Conservation (phyloP, 371 early-diverging fungal genomes). For the Nematocida sp. region DNA sequence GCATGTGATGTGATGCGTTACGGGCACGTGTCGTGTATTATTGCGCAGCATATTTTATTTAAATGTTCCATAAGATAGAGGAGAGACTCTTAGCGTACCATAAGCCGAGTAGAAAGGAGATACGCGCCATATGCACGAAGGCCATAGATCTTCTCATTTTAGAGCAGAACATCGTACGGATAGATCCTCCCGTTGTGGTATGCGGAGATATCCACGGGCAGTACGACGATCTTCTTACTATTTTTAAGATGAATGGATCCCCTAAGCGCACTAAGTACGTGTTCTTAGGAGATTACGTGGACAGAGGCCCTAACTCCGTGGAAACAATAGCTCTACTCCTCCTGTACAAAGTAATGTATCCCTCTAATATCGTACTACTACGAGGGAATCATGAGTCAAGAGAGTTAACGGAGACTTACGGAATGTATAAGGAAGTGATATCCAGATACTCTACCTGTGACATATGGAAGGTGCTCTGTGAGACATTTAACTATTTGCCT, state of each 20-base stretch:
- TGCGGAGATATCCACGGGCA: slow-evolving; percentile 99
- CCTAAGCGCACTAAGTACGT: slow-evolving; percentile 68
- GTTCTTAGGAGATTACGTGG: slow-evolving; percentile 67
- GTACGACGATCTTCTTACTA: slow-evolving; percentile 89
- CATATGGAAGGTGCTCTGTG: slow-evolving; percentile 61
- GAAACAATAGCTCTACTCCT: slow-evolving; percentile 63
- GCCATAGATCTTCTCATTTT: slow-evolving; percentile 58
- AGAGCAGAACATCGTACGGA: slow-evolving; percentile 63
- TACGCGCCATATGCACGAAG: slow-evolving; percentile 65
- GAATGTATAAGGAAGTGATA: slow-evolving; percentile 66
- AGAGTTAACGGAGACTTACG: slow-evolving; percentile 64
- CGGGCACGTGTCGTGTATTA: no score
- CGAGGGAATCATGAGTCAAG: slow-evolving; percentile 67
- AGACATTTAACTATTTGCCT: slow-evolving; percentile 63
- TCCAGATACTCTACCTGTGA: slow-evolving; percentile 54
- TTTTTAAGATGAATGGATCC: slow-evolving; percentile 89
- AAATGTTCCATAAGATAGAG: slow-evolving; percentile 36
- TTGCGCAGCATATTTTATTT: slow-evolving; percentile 7
- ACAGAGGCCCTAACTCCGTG: slow-evolving; percentile 65
- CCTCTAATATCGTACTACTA: slow-evolving; percentile 61
- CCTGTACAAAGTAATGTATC: slow-evolving; percentile 65
- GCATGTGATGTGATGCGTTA: no score
- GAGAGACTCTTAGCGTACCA: slow-evolving; percentile 50
- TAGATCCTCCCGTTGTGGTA: slow-evolving; percentile 61
- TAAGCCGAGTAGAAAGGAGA: slow-evolving; percentile 79